A percentile compares a stretch with the other conserved stretches of the same genome.
phyloP scores from a whole-genome alignment of 2,329 filamentous ascomycete species.

The Colletotrichum lupini region DNA sequence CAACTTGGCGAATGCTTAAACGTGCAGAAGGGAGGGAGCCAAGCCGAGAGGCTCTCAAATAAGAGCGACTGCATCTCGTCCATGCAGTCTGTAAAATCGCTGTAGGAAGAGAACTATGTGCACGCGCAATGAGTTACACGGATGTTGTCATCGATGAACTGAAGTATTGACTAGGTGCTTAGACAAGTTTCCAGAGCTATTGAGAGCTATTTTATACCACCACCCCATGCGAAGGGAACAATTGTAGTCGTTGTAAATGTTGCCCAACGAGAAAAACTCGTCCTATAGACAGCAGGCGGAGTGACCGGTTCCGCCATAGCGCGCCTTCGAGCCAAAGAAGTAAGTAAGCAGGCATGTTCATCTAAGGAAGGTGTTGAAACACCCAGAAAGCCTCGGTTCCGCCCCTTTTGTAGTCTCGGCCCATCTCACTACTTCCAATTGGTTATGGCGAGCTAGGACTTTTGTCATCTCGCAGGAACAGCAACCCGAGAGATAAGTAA shows the following conservation, averaged over 20 bases:
- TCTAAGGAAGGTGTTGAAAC: not conserved
- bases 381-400: not conserved
- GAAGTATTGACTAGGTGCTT: too few species aligned
- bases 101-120: not conserved
- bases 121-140: not conserved
- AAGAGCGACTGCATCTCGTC: not conserved
- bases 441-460: not conserved
- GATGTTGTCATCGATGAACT: not conserved
- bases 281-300: not conserved
- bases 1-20: constrained; percentile 28
- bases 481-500: not conserved
- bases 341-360: not conserved
- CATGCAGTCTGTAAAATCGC: not conserved
- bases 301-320: not conserved
- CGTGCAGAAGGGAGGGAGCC: not conserved
- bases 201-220: too few species aligned
- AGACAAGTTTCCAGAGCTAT: too few species aligned
- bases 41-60: constrained; percentile 5
- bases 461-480: not conserved
- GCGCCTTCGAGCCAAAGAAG: too few species aligned
- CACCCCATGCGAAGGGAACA: too few species aligned
- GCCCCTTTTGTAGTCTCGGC: too few species aligned
- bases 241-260: too few species aligned
- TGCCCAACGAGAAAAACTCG: not conserved
- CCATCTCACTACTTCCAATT: not conserved